Evolutionary conservation across 352 stramenopile genomes (phyloP).

Genomic region (Pythium plurisporium): DNA sequence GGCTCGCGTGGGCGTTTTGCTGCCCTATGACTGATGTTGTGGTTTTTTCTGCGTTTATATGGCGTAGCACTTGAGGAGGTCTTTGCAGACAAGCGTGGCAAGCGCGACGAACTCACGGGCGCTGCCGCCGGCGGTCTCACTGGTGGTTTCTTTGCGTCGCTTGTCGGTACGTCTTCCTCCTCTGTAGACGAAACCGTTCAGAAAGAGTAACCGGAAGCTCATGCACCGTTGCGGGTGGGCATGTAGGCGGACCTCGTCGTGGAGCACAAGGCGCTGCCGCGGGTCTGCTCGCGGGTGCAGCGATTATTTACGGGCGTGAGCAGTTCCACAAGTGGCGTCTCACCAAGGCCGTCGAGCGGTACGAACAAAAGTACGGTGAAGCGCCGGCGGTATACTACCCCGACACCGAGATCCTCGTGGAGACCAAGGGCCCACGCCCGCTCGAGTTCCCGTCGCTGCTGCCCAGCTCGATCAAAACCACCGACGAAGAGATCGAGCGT

Average conservation of each 20-base stretch:
- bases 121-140: conserved; percentile 54
- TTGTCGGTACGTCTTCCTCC: neutral
- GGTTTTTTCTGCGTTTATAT: neutral
- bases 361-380: conserved; percentile 73
- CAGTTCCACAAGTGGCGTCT: conserved; percentile 79
- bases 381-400: conserved; percentile 60
- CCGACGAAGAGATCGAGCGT: conserved; percentile 73
- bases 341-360: conserved; percentile 67
- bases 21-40: neutral
- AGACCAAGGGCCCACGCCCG: conserved; percentile 50
- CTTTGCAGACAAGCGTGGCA: conserved; percentile 61
- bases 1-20: neutral
- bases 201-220: no score
- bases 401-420: conserved; percentile 52
- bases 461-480: conserved; percentile 59
- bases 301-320: conserved; percentile 56
- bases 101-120: conserved; percentile 57
- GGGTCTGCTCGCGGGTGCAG: conserved; percentile 52
- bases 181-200: neutral
- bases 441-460: conserved; percentile 72
- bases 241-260: conserved; percentile 54
- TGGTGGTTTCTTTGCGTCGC: conserved; percentile 58
- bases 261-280: conserved; percentile 63
- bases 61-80: conserved; percentile 67
- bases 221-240: neutral